Base-by-base conservation (phyloP, 805 yeast species). In the Ogataea methanolica region DNA sequence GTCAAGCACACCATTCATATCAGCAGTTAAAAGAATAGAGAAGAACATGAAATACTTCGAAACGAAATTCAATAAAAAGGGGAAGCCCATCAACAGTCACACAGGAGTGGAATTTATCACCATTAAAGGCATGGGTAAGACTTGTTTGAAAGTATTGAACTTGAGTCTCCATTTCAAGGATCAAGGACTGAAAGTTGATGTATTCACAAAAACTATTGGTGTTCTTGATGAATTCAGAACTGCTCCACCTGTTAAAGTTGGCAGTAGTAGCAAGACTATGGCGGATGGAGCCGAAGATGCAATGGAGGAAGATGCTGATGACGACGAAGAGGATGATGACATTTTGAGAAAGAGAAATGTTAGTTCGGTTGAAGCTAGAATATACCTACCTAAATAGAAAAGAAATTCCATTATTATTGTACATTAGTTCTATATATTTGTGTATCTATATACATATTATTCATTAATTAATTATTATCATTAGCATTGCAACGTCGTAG, bases 81-180 rank as follows among this genome's bases (percentile, higher is more conserved):
- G 70, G 12, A 67, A 69, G n/a, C 36, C 47, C 9, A 48, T 55
- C 6, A 44, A 42, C 19, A 47, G 41, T 15, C 48, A 49, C 22
- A 66, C 63, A 17, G 33, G 41, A 2, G 68, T 69, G 0, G 58
- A 68, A 26, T 78, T 70, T 58, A 72, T 88, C 7, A 70, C 75
- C 0, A 74, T 90, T 3, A 65, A 78, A 46, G 97, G 95, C 0
- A 82, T 88, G 85, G 96, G 96, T 1, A 74, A 72, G 47, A 77
- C 91, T 9, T 79, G 85, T 9, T 81, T 76, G 42, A 83, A 78
- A 56, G 79, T 83, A 0, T 50, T 85, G n/a, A 70, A 82, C 14
- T 52, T 90, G 1, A 96, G 80, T 0, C 61, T 80, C 26, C 75
- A 80, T 57, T 85, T 82, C 59, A 77, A 78, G 15, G 74, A 76